A percentile compares a stretch with the other conserved stretches of the same genome.
These are phyloP conservation scores for Asterella californica DNA, from an alignment of 225 moss, liverwort and hornwort genomes.

Conservation along the genomic window DNA sequence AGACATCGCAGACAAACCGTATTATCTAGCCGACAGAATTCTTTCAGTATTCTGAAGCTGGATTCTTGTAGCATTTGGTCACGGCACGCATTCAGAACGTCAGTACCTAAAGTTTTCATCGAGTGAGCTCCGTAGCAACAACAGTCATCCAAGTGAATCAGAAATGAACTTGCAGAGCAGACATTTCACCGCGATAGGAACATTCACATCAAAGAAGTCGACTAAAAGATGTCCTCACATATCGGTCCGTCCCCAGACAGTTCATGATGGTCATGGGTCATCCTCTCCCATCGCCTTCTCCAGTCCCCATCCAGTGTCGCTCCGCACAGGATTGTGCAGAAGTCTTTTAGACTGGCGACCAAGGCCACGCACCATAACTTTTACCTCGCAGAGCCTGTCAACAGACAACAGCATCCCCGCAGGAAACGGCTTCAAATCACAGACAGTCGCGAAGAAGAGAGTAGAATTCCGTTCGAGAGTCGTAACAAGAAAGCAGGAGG, in stretches of 20 bases:
- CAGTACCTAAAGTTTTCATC: not conserved
- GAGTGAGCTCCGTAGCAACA: not conserved
- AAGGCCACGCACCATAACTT: not conserved
- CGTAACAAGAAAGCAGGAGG: not conserved
- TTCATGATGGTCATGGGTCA: not conserved
- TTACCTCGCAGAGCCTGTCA: not conserved
- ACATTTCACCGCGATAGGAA: not conserved
- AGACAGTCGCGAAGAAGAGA: not conserved
- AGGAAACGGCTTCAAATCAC: not conserved
- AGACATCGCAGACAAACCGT: not conserved
- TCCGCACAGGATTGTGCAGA: not conserved
- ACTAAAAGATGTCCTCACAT: not conserved
- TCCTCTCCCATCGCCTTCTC: not conserved
- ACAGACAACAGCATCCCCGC: not conserved
- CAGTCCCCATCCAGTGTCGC: too few relatives aligned
- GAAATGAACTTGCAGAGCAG: not conserved
- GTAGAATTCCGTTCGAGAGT: not conserved
- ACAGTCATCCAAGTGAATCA: not conserved
- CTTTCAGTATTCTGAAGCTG: not conserved
- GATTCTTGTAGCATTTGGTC: not conserved
- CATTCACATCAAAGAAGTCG: not conserved
- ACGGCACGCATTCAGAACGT: not conserved
- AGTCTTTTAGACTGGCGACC: not conserved
- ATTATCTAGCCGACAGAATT: not conserved
- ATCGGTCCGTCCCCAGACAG: not conserved